These are phyloP conservation scores for Ilex paraguariensis DNA, from an alignment of 305 asterid genomes.

Conservation along the genomic window DNA sequence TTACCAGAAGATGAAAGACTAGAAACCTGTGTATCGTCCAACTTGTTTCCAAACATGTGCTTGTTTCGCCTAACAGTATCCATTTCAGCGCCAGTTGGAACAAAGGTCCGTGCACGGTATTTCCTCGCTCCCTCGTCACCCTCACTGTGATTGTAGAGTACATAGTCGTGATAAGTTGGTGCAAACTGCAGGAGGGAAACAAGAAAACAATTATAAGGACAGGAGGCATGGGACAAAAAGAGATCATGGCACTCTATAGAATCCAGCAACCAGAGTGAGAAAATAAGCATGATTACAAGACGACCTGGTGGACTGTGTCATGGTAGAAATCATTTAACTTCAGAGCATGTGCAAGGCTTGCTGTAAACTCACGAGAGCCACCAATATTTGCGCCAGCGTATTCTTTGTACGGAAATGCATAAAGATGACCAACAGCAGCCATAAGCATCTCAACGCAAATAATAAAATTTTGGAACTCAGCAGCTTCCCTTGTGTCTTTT, in stretches of 20 bases:
- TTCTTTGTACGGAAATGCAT: conserved; percentile 94
- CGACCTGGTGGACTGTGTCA: conserved; percentile 96
- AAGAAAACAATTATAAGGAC: not conserved
- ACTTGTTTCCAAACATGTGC: conserved; percentile 52
- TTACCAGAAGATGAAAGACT: conserved; percentile 48
- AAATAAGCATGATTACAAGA: not conserved
- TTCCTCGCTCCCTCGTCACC: conserved; percentile 86
- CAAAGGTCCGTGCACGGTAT: conserved; percentile 92
- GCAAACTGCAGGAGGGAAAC: conserved; percentile 65
- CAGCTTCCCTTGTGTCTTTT: conserved; percentile 83
- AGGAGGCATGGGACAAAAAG: not conserved
- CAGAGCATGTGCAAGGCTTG: conserved; percentile 89
- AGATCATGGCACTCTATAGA: not conserved
- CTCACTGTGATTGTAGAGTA: conserved; percentile 83
- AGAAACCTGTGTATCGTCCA: conserved; percentile 62
- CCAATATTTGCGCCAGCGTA: conserved; percentile 96
- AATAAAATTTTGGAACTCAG: conserved; percentile 80
- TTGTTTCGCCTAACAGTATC: conserved; percentile 82
- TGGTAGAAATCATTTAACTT: conserved; percentile 86
- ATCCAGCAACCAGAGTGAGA: not conserved
- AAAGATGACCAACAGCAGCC: conserved; percentile 91
- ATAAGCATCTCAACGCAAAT: conserved; percentile 96
- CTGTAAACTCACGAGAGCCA: conserved; percentile 52
- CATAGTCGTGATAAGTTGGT: conserved; percentile 95
- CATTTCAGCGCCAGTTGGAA: conserved; percentile 95